phyloP scores from a whole-genome alignment of 495 filamentous ascomycete species.

The Sphaerosporella brunnea region DNA sequence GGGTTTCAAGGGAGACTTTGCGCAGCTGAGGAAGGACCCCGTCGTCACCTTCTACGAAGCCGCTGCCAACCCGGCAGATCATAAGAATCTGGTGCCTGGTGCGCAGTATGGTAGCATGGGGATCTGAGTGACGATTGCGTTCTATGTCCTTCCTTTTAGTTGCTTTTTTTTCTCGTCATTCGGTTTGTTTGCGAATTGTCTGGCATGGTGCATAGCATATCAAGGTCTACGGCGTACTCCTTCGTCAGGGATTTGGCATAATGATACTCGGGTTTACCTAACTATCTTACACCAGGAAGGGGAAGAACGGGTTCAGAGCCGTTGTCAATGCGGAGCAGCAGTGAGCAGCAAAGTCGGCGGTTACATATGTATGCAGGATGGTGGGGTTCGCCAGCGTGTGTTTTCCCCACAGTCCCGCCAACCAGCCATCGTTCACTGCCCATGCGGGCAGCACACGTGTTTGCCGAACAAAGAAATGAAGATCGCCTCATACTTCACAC shows the following conservation, averaged over 20 bases:
- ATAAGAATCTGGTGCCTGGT: conserved; percentile 30
- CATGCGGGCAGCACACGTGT: too few species aligned
- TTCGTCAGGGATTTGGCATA: not conserved
- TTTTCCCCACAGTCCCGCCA: too few species aligned
- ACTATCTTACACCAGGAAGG: too few species aligned
- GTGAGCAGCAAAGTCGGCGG: too few species aligned
- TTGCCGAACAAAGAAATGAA: not conserved
- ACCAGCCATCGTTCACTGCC: too few species aligned
- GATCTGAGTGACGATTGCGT: conserved; percentile 15
- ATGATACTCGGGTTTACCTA: not conserved
- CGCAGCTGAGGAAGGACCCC: conserved; percentile 66
- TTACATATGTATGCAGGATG: too few species aligned
- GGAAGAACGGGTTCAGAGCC: too few species aligned
- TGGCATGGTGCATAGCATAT: not conserved
- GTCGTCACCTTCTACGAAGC: conserved; percentile 79
- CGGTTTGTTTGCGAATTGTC: not conserved
- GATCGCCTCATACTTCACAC: not conserved
- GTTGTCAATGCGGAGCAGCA: too few species aligned
- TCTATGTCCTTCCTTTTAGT: not conserved
- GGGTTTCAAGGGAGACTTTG: conserved; percentile 85
- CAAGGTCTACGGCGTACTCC: not conserved
- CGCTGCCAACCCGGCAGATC: conserved; percentile 77
- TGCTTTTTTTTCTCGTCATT: not conserved
- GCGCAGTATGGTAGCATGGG: conserved; percentile 20
- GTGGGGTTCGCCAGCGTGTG: too few species aligned